These are phyloP conservation scores for Plasmodium cynomolgi DNA, from an alignment of 169 alveolate genomes.

Conservation along the genomic window DNA sequence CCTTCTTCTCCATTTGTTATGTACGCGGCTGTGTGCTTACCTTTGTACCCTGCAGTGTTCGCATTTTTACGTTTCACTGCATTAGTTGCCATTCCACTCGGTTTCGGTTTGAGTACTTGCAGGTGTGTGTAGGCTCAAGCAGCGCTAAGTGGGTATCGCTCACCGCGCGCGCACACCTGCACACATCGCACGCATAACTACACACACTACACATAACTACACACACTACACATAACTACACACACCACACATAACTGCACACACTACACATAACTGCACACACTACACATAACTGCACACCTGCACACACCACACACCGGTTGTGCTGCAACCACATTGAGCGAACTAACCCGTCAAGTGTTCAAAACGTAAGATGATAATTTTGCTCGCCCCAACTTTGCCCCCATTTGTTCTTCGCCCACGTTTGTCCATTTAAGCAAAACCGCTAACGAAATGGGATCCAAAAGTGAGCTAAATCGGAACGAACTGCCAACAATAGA, in stretches of 20 bases:
- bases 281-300: background rate
- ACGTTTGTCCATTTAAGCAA: background rate
- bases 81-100: background rate
- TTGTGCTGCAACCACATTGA: background rate
- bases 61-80: background rate
- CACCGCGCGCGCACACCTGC: background rate
- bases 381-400: background rate
- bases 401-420: background rate
- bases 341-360: background rate
- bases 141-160: background rate
- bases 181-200: too few species aligned
- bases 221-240: too few species aligned
- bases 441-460: background rate
- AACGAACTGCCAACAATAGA: background rate
- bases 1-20: background rate
- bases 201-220: too few species aligned
- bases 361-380: background rate
- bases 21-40: background rate
- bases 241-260: background rate
- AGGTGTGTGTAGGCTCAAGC: background rate
- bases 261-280: background rate
- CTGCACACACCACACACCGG: background rate
- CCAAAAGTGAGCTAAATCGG: background rate
- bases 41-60: background rate
- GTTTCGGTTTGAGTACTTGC: background rate